Evolutionary conservation across 2,329 filamentous ascomycete species (phyloP).

Genomic region (Ophiocordyceps unilateralis): DNA sequence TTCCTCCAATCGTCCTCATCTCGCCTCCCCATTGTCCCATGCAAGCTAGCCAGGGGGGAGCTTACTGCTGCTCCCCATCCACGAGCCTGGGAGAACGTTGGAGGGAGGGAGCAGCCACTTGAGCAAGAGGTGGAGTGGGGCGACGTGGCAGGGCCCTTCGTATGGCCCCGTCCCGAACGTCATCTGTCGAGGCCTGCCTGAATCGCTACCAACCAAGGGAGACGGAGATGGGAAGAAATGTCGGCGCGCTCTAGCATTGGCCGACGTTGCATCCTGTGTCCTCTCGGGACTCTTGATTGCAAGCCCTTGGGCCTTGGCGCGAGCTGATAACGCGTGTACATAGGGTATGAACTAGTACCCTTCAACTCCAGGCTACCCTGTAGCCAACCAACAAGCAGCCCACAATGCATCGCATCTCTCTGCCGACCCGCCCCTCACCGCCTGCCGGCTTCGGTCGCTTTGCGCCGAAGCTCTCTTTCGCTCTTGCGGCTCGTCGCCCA

Average conservation of each 20-base stretch:
- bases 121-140: neutral
- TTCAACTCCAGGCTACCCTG: neutral
- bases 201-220: neutral
- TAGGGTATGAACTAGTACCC: too few species aligned
- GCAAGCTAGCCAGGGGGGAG: neutral
- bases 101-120: neutral
- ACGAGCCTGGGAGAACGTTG: neutral
- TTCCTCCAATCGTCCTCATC: slow-evolving; percentile 1
- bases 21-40: neutral
- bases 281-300: too few species aligned
- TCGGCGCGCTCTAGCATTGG: neutral
- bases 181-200: neutral
- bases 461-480: neutral
- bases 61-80: too few species aligned
- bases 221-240: too few species aligned
- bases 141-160: neutral
- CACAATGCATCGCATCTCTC: neutral
- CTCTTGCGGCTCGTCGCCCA: neutral
- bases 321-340: too few species aligned
- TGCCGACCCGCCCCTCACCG: neutral
- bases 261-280: neutral
- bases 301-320: too few species aligned
- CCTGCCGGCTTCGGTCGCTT: neutral
- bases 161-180: neutral
- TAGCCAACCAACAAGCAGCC: neutral